Percentiles rank a stretch among this genome's conserved stretches.
phyloP scores from a whole-genome alignment of 2,329 filamentous ascomycete species.

The Pseudocercospora vitis region DNA sequence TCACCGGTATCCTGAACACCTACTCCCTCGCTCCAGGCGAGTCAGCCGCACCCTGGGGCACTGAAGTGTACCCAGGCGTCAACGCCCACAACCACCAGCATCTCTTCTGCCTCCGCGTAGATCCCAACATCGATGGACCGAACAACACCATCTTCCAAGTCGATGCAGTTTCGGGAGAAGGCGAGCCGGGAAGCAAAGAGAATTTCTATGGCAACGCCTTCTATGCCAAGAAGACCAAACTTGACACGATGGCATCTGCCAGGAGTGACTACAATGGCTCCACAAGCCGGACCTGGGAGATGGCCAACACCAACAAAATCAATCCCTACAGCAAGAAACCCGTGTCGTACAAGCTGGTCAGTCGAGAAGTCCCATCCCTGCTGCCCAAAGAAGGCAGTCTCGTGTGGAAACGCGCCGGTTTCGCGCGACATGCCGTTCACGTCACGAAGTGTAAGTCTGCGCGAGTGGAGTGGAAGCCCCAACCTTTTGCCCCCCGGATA shows the following conservation, averaged over 20 bases:
- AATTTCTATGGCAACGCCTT: slow-evolving; percentile 92
- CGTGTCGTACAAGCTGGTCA: slow-evolving; percentile 84
- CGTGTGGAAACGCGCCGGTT: slow-evolving; percentile 87
- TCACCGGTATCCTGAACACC: slow-evolving; percentile 91
- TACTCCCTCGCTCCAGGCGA: slow-evolving; percentile 79
- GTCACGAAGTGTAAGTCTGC: slow-evolving; percentile 75
- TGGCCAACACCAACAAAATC: slow-evolving; percentile 78
- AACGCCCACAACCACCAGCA: slow-evolving; percentile 97
- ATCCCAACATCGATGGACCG: slow-evolving; percentile 82
- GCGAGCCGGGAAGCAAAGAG: slow-evolving; percentile 73
- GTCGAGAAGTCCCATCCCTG: slow-evolving; percentile 74
- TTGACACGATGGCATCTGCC: slow-evolving; percentile 66
- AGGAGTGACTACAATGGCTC: slow-evolving; percentile 78
- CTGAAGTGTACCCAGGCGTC: slow-evolving; percentile 84
- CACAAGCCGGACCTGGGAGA: slow-evolving; percentile 85
- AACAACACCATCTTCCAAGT: slow-evolving; percentile 83
- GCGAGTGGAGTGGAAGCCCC: no score
- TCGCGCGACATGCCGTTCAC: slow-evolving; percentile 81
- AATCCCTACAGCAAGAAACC: slow-evolving; percentile 86
- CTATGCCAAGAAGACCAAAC: slow-evolving; percentile 78
- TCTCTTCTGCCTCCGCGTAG: slow-evolving; percentile 84
- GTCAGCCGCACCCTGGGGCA: slow-evolving; percentile 83
- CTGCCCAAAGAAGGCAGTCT: slow-evolving; percentile 78
- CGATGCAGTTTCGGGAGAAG: slow-evolving; percentile 70
- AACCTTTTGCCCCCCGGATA: not conserved